Evolutionary conservation across 805 yeast genomes (phyloP), one percentile per base, ranked within the genome.

Genomic region (Blastobotrys peoriensis): DNA sequence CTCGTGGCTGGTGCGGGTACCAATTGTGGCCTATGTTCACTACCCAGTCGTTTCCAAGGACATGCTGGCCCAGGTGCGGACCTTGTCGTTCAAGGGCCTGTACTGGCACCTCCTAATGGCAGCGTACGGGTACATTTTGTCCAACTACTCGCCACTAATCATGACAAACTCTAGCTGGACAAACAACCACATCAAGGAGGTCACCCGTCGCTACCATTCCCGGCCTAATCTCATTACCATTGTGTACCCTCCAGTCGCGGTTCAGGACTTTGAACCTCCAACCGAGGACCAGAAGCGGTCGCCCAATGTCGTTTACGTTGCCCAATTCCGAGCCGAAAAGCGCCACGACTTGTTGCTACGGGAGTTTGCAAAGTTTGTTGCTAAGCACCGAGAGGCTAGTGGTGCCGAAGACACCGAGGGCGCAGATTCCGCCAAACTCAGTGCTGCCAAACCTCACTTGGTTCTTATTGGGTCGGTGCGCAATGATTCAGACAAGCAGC

Each of bases 261-360:
- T 87, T 5, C 85, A 81, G 53, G 70, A 69, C 27, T 61, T 75
- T 40, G 60, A 66, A 16, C 52, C 16, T 5, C 40, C 39, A 18
- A 18, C 53, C 20, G 46, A 55, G 46, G 36, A 46, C 40, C 44
- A 56, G 35, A 44, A 43, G 5, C 43, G 63, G 13, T 43, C 43
- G 18, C 58, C 58, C 15, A 47, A 42, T 20, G 47, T 81, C 48
- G 67, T 84, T 16, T 83, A 79, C 45, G 66, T 93, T 38, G 98
- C 97, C 0, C 99, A 93, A 64, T 93, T 86, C 65, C 77, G 99
- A 47, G 93, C 96, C 1, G 99, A 93, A 61, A 93, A 93, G 64
- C 76, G 98, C 49, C 98, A 93, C 60, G 71, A 66, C 20, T 66
- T 93, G 42, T 74, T 88, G 3, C 63, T 93, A 37, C 50, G 63